Evolutionary conservation across 129 eudicot species (phyloP).

Genomic region (Arctium minus): DNA sequence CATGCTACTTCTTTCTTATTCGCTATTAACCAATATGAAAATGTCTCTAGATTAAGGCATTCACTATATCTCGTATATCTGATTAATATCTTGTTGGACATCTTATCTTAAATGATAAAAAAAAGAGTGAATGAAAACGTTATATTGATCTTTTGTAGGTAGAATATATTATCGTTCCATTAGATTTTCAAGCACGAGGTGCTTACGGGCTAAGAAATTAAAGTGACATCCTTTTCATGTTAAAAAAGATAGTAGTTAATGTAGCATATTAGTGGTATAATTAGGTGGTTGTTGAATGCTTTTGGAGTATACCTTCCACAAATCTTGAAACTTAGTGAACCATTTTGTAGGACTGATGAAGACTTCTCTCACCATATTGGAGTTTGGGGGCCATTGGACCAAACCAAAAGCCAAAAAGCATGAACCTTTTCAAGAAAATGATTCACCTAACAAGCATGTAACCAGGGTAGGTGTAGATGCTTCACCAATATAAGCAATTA

Average conservation of each 20-base stretch:
- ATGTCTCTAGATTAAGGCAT: not conserved
- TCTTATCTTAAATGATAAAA: not conserved
- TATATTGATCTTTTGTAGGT: not conserved
- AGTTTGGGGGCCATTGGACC: conserved; percentile 32
- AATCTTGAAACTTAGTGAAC: conserved; percentile 21
- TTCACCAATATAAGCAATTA: not conserved
- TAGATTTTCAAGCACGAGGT: not conserved
- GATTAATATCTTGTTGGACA: not conserved
- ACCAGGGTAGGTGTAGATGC: conserved; percentile 14
- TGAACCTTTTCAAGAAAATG: conserved; percentile 24
- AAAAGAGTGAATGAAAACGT: not conserved
- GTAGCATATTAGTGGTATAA: conserved; percentile 28
- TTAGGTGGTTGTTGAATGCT: conserved; percentile 33
- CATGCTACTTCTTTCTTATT: conserved; percentile 11
- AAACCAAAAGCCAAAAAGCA: conserved; percentile 27
- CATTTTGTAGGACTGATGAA: conserved; percentile 14
- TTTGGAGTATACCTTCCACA: conserved; percentile 38
- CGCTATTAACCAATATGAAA: not conserved
- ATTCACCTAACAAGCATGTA: conserved; percentile 26
- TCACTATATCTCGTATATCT: not conserved
- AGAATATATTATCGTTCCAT: conserved; percentile 7
- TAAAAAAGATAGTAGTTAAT: conserved; percentile 11
- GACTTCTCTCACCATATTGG: conserved; percentile 22
- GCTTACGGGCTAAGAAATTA: conserved; percentile 31
- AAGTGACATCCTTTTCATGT: conserved; percentile 27